Percentiles rank a stretch among this genome's conserved stretches.
These are phyloP conservation scores for Fusarium denticulatum DNA, from an alignment of 2,329 filamentous ascomycete genomes.

Conservation along the genomic window DNA sequence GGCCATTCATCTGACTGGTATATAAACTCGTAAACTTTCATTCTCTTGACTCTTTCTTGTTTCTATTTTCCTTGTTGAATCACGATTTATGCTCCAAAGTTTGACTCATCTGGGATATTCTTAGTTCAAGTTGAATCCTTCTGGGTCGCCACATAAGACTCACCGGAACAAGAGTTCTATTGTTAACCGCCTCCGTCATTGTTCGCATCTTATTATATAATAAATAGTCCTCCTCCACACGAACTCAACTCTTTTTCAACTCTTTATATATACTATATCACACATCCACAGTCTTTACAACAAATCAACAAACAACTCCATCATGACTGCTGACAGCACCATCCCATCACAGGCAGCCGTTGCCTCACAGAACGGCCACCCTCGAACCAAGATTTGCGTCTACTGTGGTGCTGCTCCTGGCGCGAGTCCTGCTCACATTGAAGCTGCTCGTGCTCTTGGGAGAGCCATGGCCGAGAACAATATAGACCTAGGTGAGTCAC, in stretches of 20 bases:
- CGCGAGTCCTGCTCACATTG: conserved; percentile 76
- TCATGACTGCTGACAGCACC: conserved; percentile 45
- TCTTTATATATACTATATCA: neutral
- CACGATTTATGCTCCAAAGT: neutral
- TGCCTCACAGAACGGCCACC: conserved; percentile 43
- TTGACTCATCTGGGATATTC: conserved; percentile 22
- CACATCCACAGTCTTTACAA: neutral
- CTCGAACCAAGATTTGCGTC: conserved; percentile 80
- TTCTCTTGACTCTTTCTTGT: neutral
- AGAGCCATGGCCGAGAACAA: conserved; percentile 77
- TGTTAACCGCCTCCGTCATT: conserved; percentile 9
- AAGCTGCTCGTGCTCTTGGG: conserved; percentile 80
- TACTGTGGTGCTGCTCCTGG: conserved; percentile 90
- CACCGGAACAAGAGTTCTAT: conserved; percentile 11
- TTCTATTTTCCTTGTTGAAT: conserved; percentile 6
- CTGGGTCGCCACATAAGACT: conserved; percentile 19
- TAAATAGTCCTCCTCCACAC: neutral
- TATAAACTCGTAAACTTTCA: conserved; percentile 20
- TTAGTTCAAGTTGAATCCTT: neutral
- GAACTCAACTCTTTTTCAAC: neutral
- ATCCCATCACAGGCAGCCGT: conserved; percentile 16
- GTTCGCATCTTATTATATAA: conserved; percentile 10
- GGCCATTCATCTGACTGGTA: conserved; percentile 6
- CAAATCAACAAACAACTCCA: conserved; percentile 9
- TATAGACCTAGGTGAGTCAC: conserved; percentile 73